Evolutionary conservation across 305 asterid species (phyloP).

Genomic region (Solanum aculeatissimum): DNA sequence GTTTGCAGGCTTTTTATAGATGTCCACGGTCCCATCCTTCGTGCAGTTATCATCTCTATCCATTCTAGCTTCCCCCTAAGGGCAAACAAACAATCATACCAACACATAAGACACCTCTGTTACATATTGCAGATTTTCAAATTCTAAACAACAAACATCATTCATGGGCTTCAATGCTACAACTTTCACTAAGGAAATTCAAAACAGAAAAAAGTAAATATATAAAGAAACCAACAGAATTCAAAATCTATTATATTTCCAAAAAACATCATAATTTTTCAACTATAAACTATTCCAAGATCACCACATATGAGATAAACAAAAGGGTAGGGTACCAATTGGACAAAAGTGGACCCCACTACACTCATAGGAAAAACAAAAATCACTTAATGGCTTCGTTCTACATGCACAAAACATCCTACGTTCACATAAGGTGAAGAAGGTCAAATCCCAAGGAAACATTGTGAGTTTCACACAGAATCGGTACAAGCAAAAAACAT

Average conservation of each 20-base stretch:
- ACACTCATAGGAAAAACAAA: neutral
- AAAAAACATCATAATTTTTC: neutral
- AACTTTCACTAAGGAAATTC: neutral
- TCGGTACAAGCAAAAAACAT: neutral
- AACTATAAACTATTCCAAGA: neutral
- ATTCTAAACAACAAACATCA: neutral
- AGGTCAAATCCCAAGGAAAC: too few relatives aligned
- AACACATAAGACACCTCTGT: neutral
- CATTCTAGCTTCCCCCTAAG: conserved; percentile 1
- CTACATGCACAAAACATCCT: neutral
- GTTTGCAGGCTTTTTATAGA: conserved; percentile 22
- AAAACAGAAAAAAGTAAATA: neutral
- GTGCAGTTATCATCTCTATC: conserved; percentile 13
- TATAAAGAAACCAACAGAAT: neutral
- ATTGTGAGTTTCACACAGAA: too few relatives aligned
- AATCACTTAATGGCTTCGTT: too few relatives aligned
- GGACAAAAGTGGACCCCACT: neutral
- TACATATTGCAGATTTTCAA: neutral
- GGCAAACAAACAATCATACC: neutral
- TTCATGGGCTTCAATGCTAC: neutral
- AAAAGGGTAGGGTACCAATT: neutral
- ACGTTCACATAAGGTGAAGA: neutral
- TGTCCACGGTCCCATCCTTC: conserved; percentile 30
- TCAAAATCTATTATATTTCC: neutral
- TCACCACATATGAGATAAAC: neutral